A percentile compares a stretch with the other conserved stretches of the same genome.
Conservation (phyloP, 2,329 filamentous ascomycete genomes). For the Botryotinia narcissicola region DNA sequence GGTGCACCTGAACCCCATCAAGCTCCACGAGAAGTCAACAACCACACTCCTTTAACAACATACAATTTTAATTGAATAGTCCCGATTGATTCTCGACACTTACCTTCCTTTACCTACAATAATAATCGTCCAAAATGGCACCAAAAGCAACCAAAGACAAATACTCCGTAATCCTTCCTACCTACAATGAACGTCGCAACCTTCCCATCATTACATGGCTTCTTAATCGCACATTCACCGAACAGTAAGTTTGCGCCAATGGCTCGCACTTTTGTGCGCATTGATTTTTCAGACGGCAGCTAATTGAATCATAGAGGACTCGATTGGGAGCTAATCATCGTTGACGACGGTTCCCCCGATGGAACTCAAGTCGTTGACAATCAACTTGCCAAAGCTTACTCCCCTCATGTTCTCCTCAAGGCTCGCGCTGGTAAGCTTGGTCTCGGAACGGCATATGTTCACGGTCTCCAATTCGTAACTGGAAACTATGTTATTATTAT, state of each 20-base stretch:
- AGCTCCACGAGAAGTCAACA: slow-evolving; percentile 11
- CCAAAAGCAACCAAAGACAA: slow-evolving; percentile 57
- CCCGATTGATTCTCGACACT: slow-evolving; percentile 3
- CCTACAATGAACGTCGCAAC: slow-evolving; percentile 97
- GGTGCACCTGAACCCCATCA: slow-evolving; percentile 3
- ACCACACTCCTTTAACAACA: slow-evolving; percentile 15
- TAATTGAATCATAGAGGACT: slow-evolving; percentile 61
- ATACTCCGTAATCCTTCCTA: slow-evolving; percentile 96
- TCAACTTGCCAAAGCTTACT: slow-evolving; percentile 85
- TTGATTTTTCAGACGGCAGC: neutral
- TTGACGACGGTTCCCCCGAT: slow-evolving; percentile 97
- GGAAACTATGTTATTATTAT: slow-evolving; percentile 99
- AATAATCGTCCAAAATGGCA: slow-evolving; percentile 12
- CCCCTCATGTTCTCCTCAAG: slow-evolving; percentile 76
- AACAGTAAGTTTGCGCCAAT: slow-evolving; percentile 59
- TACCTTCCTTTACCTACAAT: slow-evolving; percentile 7
- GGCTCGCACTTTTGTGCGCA: neutral
- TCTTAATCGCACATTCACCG: slow-evolving; percentile 85
- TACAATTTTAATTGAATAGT: slow-evolving; percentile 11
- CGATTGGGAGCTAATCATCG: slow-evolving; percentile 96
- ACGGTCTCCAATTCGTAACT: slow-evolving; percentile 69
- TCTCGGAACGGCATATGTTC: slow-evolving; percentile 37
- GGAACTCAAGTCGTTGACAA: slow-evolving; percentile 87
- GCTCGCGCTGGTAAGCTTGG: slow-evolving; percentile 71
- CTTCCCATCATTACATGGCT: slow-evolving; percentile 95